These are phyloP conservation scores for Suillus subaureus DNA, from an alignment of 768 basidiomycete species.

Conservation along the genomic window DNA sequence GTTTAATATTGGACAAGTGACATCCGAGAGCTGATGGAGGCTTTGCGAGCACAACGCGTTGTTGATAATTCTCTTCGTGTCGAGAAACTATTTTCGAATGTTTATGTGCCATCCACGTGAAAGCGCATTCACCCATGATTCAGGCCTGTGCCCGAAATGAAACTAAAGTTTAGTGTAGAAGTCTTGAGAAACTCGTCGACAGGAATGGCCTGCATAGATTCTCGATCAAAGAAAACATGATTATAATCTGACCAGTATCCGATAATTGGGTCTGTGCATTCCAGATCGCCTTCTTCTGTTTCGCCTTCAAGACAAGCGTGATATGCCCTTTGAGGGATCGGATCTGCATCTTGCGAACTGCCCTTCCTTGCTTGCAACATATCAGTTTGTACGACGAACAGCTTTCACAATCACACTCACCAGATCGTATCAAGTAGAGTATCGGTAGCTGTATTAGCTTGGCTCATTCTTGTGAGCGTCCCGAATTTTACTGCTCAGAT, in stretches of 20 bases:
- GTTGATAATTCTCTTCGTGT: no score
- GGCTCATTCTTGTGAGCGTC: conserved; percentile 40
- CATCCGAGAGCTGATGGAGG: no score
- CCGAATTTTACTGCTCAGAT: conserved; percentile 34
- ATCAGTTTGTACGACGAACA: background rate
- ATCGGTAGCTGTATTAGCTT: conserved; percentile 35
- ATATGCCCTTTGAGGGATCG: conserved; percentile 55
- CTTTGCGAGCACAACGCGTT: no score
- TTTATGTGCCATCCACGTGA: no score
- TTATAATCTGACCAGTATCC: conserved; percentile 27
- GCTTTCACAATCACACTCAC: conserved; percentile 14
- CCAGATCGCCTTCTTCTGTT: no score
- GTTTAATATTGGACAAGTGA: no score
- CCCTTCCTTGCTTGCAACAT: conserved; percentile 48
- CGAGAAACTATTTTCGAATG: no score
- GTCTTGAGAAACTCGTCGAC: no score
- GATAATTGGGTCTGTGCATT: no score
- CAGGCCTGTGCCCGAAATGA: no score
- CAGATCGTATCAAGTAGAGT: conserved; percentile 22
- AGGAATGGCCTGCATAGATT: conserved; percentile 59
- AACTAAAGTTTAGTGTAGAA: no score
- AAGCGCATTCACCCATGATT: no score
- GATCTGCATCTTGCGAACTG: conserved; percentile 55
- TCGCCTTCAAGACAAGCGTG: conserved; percentile 43
- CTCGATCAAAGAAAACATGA: conserved; percentile 60